These are phyloP conservation scores for Parasitella parasitica DNA, from an alignment of 371 early-diverging fungal genomes.

Conservation along the genomic window DNA sequence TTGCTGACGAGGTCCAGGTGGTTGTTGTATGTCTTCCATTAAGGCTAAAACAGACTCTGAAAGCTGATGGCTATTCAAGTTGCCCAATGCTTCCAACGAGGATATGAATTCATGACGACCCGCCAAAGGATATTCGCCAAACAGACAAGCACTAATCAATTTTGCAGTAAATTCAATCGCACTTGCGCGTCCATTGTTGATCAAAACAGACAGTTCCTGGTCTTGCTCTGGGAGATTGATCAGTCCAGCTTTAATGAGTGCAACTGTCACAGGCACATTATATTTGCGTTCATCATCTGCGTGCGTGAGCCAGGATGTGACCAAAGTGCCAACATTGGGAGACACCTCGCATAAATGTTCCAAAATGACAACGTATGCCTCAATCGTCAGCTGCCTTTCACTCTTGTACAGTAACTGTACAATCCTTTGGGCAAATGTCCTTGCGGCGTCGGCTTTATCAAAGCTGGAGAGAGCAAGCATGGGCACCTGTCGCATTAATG, in stretches of 20 bases:
- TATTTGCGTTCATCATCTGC: conserved; percentile 92
- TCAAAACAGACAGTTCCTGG: conserved; percentile 80
- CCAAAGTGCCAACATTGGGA: conserved; percentile 72
- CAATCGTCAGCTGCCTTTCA: conserved; percentile 70
- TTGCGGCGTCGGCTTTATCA: conserved; percentile 73
- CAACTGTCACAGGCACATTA: conserved; percentile 79
- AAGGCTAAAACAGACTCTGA: conserved; percentile 59
- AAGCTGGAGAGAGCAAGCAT: conserved; percentile 62
- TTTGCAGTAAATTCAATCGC: conserved; percentile 77
- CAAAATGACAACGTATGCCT: conserved; percentile 79
- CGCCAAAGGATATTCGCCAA: conserved; percentile 65
- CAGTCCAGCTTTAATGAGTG: conserved; percentile 77
- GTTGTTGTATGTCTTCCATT: conserved; percentile 24
- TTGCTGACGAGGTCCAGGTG: conserved; percentile 14
- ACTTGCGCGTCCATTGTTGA: conserved; percentile 66
- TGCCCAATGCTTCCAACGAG: conserved; percentile 66
- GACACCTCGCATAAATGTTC: conserved; percentile 81
- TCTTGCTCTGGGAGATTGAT: conserved; percentile 82
- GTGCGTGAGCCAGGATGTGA: conserved; percentile 88
- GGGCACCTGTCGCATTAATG: conserved; percentile 70
- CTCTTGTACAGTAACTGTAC: conserved; percentile 79
- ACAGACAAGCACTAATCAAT: conserved; percentile 70
- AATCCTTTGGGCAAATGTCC: conserved; percentile 83
- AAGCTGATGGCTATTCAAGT: conserved; percentile 58
- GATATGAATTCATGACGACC: conserved; percentile 72